Evolutionary conservation across 805 yeast genomes (phyloP).

Genomic region (Saturnispora saitoi): DNA sequence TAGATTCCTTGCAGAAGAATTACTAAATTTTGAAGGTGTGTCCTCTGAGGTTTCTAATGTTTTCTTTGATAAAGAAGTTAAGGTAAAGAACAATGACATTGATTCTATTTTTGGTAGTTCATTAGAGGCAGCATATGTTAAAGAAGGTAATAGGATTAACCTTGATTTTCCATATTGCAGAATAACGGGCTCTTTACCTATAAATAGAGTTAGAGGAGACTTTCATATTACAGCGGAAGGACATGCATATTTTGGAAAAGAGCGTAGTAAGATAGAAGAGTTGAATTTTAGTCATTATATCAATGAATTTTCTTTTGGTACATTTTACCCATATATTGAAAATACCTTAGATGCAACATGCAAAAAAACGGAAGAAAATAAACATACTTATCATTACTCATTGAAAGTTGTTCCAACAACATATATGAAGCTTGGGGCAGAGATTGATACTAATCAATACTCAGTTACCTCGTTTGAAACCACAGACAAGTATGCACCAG

Average conservation of each 20-base stretch:
- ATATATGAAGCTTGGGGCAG: conserved; percentile 61
- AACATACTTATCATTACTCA: conserved; percentile 53
- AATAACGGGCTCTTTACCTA: conserved; percentile 73
- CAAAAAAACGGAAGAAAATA: conserved; percentile 40
- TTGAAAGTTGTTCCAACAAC: conserved; percentile 78
- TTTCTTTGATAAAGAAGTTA: conserved; percentile 30
- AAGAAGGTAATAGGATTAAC: conserved; percentile 33
- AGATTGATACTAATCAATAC: conserved; percentile 77
- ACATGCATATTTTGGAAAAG: conserved; percentile 40
- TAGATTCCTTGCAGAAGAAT: conserved; percentile 66
- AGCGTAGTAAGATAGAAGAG: conserved; percentile 35
- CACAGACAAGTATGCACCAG: conserved; percentile 43
- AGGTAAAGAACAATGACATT: conserved; percentile 41
- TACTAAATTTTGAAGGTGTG: conserved; percentile 61
- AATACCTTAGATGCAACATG: conserved; percentile 84
- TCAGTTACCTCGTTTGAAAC: conserved; percentile 46
- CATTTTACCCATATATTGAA: conserved; percentile 72
- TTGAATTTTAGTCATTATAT: conserved; percentile 80
- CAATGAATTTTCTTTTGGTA: conserved; percentile 85
- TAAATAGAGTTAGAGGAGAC: conserved; percentile 79
- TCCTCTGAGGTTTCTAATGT: conserved; percentile 44
- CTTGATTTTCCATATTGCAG: conserved; percentile 76
- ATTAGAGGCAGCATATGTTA: conserved; percentile 53
- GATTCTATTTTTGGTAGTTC: conserved; percentile 61
- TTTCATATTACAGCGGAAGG: conserved; percentile 79